Conservation (phyloP, 1,284 basidiomycete genomes). For the Golubevia pallescens region DNA sequence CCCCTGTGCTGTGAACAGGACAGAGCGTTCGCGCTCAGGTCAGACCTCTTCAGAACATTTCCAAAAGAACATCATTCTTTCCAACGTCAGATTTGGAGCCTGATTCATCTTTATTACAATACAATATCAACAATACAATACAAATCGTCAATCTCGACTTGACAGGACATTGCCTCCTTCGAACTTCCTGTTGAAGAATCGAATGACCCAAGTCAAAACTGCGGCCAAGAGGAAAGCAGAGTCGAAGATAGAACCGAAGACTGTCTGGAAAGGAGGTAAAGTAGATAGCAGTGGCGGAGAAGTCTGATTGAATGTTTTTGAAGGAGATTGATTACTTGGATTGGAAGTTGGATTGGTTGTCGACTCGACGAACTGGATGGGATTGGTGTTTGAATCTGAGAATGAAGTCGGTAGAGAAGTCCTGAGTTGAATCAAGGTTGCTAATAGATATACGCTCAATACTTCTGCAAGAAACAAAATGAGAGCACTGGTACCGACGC, state of each 20-base stretch:
- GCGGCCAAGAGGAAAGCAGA: constrained; percentile 37
- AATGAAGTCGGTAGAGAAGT: constrained; percentile 25
- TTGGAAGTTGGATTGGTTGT: not conserved
- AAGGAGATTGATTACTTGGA: not conserved
- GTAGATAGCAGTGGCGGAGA: constrained; percentile 30
- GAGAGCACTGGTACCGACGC: constrained; percentile 47
- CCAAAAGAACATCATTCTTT: too few species aligned
- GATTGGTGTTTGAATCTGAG: not conserved
- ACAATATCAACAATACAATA: too few species aligned
- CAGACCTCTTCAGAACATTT: too few species aligned
- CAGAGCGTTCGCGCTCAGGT: too few species aligned
- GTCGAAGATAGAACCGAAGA: constrained; percentile 54
- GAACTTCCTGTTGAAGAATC: too few species aligned
- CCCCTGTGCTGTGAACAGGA: too few species aligned
- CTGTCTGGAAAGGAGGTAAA: constrained; percentile 50
- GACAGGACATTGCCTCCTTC: too few species aligned
- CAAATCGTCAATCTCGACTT: too few species aligned
- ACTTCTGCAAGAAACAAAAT: constrained; percentile 55
- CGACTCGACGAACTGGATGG: constrained; percentile 11
- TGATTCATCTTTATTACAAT: too few species aligned
- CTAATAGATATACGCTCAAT: constrained; percentile 53
- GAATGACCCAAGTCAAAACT: constrained; percentile 11
- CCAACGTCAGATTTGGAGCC: too few species aligned
- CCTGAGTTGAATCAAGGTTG: constrained; percentile 53
- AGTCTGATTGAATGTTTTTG: not conserved